Percentiles rank a stretch among this genome's conserved stretches.
Evolutionary conservation across 2,329 filamentous ascomycete species (phyloP).

Genomic region (Ophiostoma perfectum): DNA sequence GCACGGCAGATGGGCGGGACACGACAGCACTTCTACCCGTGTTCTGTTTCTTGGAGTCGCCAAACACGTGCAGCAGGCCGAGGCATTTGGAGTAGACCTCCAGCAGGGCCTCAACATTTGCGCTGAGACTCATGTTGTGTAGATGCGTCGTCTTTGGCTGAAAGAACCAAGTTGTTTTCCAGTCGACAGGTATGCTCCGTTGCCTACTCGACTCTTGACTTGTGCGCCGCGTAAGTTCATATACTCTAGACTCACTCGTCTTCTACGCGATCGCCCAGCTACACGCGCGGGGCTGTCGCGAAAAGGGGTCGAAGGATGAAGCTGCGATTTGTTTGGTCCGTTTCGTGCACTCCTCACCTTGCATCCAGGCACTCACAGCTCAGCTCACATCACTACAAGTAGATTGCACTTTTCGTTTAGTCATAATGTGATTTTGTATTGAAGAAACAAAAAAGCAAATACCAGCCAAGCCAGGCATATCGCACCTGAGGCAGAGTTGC

Average conservation of each 20-base stretch:
- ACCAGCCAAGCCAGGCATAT: background rate
- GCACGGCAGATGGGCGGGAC: background rate
- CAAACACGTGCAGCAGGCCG: conserved; percentile 26
- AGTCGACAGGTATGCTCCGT: too few relatives aligned
- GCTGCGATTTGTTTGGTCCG: conserved; percentile 7
- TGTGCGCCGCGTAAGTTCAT: too few relatives aligned
- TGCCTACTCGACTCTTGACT: too few relatives aligned
- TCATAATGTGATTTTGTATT: background rate
- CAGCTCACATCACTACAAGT: background rate
- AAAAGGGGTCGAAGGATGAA: background rate
- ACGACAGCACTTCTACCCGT: background rate
- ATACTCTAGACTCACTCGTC: background rate
- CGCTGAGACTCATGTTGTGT: conserved; percentile 37
- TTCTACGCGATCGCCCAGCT: background rate
- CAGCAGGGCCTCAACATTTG: conserved; percentile 41
- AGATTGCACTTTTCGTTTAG: background rate
- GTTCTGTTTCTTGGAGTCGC: background rate
- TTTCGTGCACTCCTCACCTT: background rate
- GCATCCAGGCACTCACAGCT: background rate
- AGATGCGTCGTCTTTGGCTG: background rate
- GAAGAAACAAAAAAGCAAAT: background rate
- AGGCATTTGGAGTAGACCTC: conserved; percentile 45
- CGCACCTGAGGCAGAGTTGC: background rate
- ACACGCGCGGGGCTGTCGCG: background rate
- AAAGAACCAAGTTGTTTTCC: too few relatives aligned